Evolutionary conservation across 2,329 filamentous ascomycete species (phyloP).

Genomic region (Chaetomiaceae sp.): DNA sequence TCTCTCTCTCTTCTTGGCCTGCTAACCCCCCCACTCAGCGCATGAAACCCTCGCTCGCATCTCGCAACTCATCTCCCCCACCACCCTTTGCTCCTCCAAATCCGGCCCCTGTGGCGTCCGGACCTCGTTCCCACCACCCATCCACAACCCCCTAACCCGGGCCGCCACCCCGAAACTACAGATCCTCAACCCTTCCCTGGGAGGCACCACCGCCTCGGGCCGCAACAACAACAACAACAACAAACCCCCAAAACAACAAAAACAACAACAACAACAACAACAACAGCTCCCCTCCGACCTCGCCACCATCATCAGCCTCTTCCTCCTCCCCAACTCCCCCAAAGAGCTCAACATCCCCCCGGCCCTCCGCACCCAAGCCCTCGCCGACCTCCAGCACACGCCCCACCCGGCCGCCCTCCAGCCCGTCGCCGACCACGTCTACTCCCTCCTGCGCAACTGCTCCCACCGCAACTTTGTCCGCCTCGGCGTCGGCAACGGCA

Average conservation of each 20-base stretch:
- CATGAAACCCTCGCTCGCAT: slow-evolving; percentile 34
- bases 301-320: slow-evolving; percentile 38
- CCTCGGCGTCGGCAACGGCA: slow-evolving; percentile 50
- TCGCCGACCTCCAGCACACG: slow-evolving; percentile 25
- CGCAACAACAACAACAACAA: no score
- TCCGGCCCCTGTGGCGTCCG: slow-evolving; percentile 4
- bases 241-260: not conserved
- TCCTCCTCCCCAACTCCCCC: slow-evolving; percentile 38
- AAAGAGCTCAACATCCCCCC: slow-evolving; percentile 48
- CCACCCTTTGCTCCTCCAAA: slow-evolving; percentile 16
- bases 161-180: not conserved
- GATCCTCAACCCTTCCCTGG: slow-evolving; percentile 16
- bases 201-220: no score
- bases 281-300: slow-evolving; percentile 31
- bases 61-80: slow-evolving; percentile 25
- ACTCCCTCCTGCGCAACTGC: slow-evolving; percentile 44
- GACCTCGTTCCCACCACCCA: slow-evolving; percentile 7
- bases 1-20: no score
- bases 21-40: slow-evolving; percentile 19
- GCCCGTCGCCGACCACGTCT: slow-evolving; percentile 44
- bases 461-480: slow-evolving; percentile 49
- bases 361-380: slow-evolving; percentile 37
- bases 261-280: slow-evolving; percentile 11
- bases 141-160: not conserved
- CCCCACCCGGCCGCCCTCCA: slow-evolving; percentile 36